phyloP scores from a whole-genome alignment of 2,329 filamentous ascomycete genomes.

The Fusarium pininemorale region DNA sequence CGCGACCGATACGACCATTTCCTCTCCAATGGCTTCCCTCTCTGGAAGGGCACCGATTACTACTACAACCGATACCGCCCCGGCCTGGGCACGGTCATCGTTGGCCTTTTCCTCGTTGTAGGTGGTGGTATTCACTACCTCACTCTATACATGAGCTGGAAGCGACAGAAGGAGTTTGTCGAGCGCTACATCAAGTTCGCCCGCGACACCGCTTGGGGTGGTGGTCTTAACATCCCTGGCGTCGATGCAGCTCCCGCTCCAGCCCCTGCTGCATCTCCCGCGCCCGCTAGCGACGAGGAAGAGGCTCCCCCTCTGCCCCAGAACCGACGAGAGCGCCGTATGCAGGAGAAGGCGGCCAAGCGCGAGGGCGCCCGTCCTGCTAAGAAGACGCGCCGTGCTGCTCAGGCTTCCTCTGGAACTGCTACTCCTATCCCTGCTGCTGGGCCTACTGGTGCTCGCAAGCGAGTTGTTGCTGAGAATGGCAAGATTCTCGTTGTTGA shows the following conservation, averaged over 20 bases:
- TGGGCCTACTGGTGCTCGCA: constrained; percentile 76
- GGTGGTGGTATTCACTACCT: constrained; percentile 90
- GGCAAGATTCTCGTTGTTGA: constrained; percentile 96
- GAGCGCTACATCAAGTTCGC: constrained; percentile 92
- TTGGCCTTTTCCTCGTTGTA: constrained; percentile 82
- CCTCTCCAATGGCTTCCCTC: constrained; percentile 89
- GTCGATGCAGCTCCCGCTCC: constrained; percentile 60
- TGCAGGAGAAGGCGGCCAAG: constrained; percentile 86
- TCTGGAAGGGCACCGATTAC: constrained; percentile 97
- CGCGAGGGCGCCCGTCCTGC: constrained; percentile 68
- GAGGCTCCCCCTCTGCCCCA: constrained; percentile 63
- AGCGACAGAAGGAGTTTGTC: constrained; percentile 89
- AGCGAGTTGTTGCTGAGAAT: constrained; percentile 91
- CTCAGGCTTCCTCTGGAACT: constrained; percentile 48
- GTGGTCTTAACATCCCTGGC: constrained; percentile 77
- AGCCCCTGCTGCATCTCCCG: constrained; percentile 54
- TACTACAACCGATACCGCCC: constrained; percentile 96
- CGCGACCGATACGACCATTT: constrained; percentile 96
- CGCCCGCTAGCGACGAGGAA: constrained; percentile 58
- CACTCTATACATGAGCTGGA: constrained; percentile 85
- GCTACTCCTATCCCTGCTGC: constrained; percentile 61
- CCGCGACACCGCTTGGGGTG: constrained; percentile 87
- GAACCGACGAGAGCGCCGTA: constrained; percentile 87
- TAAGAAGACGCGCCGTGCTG: constrained; percentile 57
- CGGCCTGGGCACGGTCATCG: constrained; percentile 83